Evolutionary conservation across 2,329 filamentous ascomycete species (phyloP).

Genomic region (Cordyceps fumosorosea): DNA sequence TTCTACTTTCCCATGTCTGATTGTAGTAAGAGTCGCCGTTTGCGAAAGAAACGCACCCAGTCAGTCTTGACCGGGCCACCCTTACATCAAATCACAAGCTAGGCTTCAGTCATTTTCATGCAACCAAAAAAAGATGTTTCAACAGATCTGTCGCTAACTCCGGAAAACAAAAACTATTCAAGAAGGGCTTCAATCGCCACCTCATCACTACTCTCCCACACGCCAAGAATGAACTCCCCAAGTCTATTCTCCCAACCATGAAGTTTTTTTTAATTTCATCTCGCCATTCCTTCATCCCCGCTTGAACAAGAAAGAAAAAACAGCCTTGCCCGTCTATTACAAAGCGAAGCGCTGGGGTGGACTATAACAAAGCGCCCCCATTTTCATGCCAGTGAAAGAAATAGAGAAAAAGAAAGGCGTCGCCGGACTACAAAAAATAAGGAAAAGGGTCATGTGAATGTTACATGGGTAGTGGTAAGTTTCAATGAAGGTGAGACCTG

Average conservation of each 20-base stretch:
- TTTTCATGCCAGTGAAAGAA: not conserved
- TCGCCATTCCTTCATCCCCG: not conserved
- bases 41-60: no score
- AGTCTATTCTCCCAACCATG: not conserved
- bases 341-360: not conserved
- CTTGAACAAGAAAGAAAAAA: not conserved
- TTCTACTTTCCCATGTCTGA: no score
- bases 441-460: not conserved
- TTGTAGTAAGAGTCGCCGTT: no score
- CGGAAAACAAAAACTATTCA: not conserved
- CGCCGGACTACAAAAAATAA: not conserved
- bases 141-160: slow-evolving; percentile 7
- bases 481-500: not conserved
- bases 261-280: not conserved
- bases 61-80: no score
- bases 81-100: not conserved
- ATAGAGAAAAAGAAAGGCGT: not conserved
- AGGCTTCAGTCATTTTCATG: not conserved
- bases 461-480: not conserved
- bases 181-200: not conserved
- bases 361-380: not conserved
- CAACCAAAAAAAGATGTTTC: not conserved
- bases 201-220: not conserved
- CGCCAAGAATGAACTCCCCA: not conserved
- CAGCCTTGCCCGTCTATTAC: not conserved